phyloP scores from a whole-genome alignment of 768 basidiomycete species.

The Panus rudis region DNA sequence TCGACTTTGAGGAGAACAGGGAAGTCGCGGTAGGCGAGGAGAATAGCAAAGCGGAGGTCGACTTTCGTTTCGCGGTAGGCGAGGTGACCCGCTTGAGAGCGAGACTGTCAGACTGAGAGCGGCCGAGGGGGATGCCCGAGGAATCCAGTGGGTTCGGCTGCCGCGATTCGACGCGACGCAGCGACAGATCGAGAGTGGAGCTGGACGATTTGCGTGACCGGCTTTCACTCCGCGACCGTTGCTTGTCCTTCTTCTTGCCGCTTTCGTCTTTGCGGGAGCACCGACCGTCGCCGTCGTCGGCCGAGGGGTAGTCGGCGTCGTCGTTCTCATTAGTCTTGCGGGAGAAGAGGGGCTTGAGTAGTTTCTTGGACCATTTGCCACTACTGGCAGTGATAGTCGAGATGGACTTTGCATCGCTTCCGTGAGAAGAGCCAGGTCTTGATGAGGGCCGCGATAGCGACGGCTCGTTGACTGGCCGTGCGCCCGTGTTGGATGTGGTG shows the following conservation, averaged over 20 bases:
- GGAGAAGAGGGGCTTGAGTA: slow-evolving; percentile 28
- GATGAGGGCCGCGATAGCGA: neutral
- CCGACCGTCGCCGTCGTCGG: slow-evolving; percentile 12
- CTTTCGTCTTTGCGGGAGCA: slow-evolving; percentile 3
- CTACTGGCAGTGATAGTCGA: slow-evolving; percentile 5
- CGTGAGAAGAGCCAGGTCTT: neutral
- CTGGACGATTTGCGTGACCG: too few relatives aligned
- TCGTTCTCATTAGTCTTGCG: slow-evolving; percentile 7
- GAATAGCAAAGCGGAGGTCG: too few relatives aligned
- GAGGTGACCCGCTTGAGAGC: too few relatives aligned
- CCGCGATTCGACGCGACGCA: too few relatives aligned
- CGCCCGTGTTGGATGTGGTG: neutral
- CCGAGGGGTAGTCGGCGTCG: slow-evolving; percentile 4
- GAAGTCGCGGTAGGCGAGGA: neutral
- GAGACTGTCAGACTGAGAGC: too few relatives aligned
- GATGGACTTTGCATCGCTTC: neutral
- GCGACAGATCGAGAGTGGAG: too few relatives aligned
- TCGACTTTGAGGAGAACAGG: neutral
- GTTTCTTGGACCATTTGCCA: slow-evolving; percentile 25
- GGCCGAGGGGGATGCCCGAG: too few relatives aligned
- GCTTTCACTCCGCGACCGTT: too few relatives aligned
- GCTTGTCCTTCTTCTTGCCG: neutral
- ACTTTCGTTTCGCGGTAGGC: too few relatives aligned
- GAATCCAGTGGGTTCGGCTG: too few relatives aligned
- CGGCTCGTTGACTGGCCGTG: neutral